Evolutionary conservation across 148 eudicot genomes (phyloP), one percentile per base, ranked within the genome.

Genomic region (Rhododendron griersonianum): DNA sequence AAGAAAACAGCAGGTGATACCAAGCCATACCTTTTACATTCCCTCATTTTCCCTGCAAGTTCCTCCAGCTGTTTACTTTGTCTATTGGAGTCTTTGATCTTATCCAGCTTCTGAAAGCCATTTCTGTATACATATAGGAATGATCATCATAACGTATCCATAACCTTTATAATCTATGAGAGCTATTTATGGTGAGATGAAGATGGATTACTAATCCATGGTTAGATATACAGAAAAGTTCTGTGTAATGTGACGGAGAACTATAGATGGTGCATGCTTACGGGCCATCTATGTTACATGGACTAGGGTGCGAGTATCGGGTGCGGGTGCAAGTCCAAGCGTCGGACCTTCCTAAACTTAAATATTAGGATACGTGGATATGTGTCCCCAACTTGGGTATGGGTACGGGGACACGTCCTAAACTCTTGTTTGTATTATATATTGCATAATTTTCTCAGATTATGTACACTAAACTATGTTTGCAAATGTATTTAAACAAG

Each of bases 51-150:
- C 88, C 93, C 98, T 28, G 98, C 94, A 84, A 97, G 99, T 81
- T 97, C 99, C 89, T 97, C 99, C 88, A 97, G 90, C 91, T 97
- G 99, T 87, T 97, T 97, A 88, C 96, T 97, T 88, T 97, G 98
- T 88, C 99, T 94, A 79, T 76, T 94, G 48, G 96, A 86, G 85
- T 97, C 98, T 90, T 97, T 97, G 86, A 97, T 87, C 87, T 97
- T 97, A 90, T 95, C 98, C 94, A 97, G 89, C 90, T 95, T 97
- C 86, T 97, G 99, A 86, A 97, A 97, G 78, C 99, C 99, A 97
- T 97, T 97, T 87, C 99, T 96, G 90, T 78, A 81, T 57, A 75
- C 81, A 78, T 48, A 61, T 47, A 25, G 33, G 28, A 83, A 81
- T 18, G 73, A 39, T 48, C 44, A 85, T 4, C 39, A 63, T 51